A percentile compares a stretch with the other conserved stretches of the same genome.
Conservation (phyloP, 768 basidiomycete species). For the Daedalea quercina region DNA sequence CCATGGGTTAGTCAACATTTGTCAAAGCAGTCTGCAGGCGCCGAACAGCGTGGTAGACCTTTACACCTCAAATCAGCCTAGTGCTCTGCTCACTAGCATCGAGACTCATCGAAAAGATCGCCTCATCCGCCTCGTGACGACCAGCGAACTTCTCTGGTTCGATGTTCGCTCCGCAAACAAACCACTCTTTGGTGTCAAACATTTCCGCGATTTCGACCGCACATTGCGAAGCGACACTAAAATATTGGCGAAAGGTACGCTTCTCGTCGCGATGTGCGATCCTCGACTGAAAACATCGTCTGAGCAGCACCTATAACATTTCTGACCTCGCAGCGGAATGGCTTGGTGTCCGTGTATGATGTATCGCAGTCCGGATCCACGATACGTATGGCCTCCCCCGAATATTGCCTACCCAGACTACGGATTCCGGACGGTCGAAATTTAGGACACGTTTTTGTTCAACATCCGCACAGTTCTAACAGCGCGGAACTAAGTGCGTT, state of each 20-base stretch:
- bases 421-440: conserved; percentile 20
- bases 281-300: neutral
- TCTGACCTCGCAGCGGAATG: conserved; percentile 53
- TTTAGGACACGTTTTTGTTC: conserved; percentile 26
- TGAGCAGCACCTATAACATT: conserved; percentile 48
- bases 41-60: conserved; percentile 22
- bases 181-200: conserved; percentile 56
- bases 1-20: neutral
- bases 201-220: conserved; percentile 54
- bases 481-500: conserved; percentile 31
- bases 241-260: conserved; percentile 26
- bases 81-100: conserved; percentile 46
- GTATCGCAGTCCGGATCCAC: conserved; percentile 38
- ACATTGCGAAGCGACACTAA: conserved; percentile 42
- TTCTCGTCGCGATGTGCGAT: neutral
- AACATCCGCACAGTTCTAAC: conserved; percentile 20
- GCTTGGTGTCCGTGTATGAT: conserved; percentile 59
- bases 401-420: conserved; percentile 36
- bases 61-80: conserved; percentile 27
- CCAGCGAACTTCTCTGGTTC: conserved; percentile 60
- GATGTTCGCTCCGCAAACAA: conserved; percentile 52
- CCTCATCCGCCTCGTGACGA: conserved; percentile 51
- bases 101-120: conserved; percentile 37
- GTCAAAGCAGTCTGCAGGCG: conserved; percentile 21
- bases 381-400: conserved; percentile 37